Percentiles rank a stretch among this genome's conserved stretches.
Evolutionary conservation across 2,329 filamentous ascomycete genomes (phyloP).

Genomic region (Rhynchosporium agropyri): DNA sequence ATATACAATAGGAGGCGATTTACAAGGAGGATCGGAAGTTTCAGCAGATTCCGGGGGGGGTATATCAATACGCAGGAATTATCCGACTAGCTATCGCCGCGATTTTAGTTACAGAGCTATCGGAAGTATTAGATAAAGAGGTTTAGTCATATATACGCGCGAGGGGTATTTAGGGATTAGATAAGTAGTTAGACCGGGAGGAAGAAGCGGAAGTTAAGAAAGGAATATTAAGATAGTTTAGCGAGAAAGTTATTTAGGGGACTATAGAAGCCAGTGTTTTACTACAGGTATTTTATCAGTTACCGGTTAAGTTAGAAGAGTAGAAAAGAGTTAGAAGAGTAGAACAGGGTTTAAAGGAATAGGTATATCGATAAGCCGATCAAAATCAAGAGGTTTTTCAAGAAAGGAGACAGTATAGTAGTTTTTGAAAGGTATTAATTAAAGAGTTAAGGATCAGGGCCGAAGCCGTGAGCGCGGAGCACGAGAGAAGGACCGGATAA

Average conservation of each 20-base stretch:
- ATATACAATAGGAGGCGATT: neutral
- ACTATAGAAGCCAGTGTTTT: neutral
- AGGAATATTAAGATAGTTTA: conserved; percentile 12
- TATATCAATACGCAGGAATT: conserved; percentile 11
- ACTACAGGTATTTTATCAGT: conserved; percentile 6
- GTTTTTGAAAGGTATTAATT: neutral
- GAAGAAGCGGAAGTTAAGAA: conserved; percentile 9
- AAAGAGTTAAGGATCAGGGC: neutral
- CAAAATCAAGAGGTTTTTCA: neutral
- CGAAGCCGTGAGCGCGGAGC: neutral
- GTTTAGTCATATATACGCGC: conserved; percentile 8
- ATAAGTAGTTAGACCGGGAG: neutral
- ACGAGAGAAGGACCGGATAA: neutral
- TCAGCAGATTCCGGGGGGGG: neutral
- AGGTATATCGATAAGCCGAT: neutral
- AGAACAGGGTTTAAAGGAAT: neutral
- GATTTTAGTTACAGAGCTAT: conserved; percentile 8
- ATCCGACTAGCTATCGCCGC: conserved; percentile 8
- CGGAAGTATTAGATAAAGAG: conserved; percentile 1
- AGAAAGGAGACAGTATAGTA: neutral
- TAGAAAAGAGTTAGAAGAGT: neutral
- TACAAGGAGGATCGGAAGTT: neutral
- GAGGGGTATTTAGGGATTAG: conserved; percentile 3
- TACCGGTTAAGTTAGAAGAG: conserved; percentile 5
- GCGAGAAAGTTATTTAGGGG: conserved; percentile 8